Evolutionary conservation across 331 rosid species (phyloP), one percentile per base, ranked within the genome.

Genomic region (Spiraea crenata): DNA sequence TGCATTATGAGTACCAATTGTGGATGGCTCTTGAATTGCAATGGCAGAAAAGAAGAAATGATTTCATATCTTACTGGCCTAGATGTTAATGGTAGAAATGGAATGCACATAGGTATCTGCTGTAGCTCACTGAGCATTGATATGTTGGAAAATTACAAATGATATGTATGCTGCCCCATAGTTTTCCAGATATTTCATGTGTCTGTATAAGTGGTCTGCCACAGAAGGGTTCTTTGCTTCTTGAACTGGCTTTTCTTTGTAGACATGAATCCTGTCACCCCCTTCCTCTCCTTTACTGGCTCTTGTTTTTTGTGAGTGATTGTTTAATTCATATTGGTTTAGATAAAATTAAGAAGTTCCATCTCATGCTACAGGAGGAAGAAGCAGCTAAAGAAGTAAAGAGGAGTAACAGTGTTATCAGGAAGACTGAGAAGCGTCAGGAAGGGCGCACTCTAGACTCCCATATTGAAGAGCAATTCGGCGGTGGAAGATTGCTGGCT

Each of bases 361-460:
- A 6, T 47, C 20, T 9, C 8, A 25, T 35, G 14, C 60, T 59
- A 19, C 76, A 78, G 87, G 87, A 76, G 41, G 87, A 64, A 44
- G 87, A 76, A 41, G 81, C 41, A 37, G 5, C 79, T 60, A 17
- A 79, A 5, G 87, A 79, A 65, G 31, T 69, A 15, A 83, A 65
- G 59, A 82, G 79, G 77, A 83, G 87, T 25, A 61, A 70, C 14
- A 81, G 76, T 73, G 82, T 79, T 4, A 1, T 31, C 44, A 83
- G 87, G 69, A 83, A 83, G 80, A 39, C 69, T 10, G 82, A 83
- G 82, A 79, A 83, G 65, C 82, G 82, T 44, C 87, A 79, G 71
- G 34, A 79, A 20, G 82, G 58, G n/a, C 77, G 80, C 6, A 73
- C 38, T 2, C 77, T 83, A 16, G 87, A 79, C 17, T 4, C 69